Evolutionary conservation across 192 early-diverging fungal genomes (phyloP).

Genomic region (Podila epicladia): DNA sequence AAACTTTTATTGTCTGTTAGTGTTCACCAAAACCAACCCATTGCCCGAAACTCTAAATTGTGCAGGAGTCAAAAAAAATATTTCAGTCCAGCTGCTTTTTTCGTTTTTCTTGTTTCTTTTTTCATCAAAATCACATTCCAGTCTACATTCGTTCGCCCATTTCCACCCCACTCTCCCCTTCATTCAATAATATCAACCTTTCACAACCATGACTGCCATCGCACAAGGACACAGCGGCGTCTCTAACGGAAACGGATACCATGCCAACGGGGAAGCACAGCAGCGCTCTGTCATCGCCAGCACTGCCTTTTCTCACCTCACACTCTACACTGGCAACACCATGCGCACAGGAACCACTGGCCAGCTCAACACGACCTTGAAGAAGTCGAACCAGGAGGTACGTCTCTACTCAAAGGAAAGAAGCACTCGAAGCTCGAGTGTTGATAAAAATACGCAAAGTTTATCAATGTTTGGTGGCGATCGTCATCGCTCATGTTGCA

Average conservation of each 20-base stretch:
- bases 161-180: not conserved
- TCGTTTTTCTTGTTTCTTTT: not conserved
- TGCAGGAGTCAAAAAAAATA: too few species aligned
- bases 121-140: not conserved
- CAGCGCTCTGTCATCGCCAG: slow-evolving; percentile 18
- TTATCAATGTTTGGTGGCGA: not conserved
- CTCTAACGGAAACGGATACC: slow-evolving; percentile 11
- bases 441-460: not conserved
- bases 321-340: slow-evolving; percentile 62
- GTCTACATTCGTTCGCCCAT: not conserved
- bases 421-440: not conserved
- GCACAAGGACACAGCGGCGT: slow-evolving; percentile 4
- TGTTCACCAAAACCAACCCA: too few species aligned
- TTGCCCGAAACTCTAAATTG: too few species aligned
- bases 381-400: slow-evolving; percentile 64
- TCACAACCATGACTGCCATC: slow-evolving; percentile 14
- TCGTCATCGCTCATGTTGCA: not conserved
- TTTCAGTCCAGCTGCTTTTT: too few species aligned
- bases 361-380: slow-evolving; percentile 40
- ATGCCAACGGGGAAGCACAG: slow-evolving; percentile 3
- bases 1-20: too few species aligned
- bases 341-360: slow-evolving; percentile 57
- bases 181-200: not conserved
- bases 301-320: slow-evolving; percentile 50
- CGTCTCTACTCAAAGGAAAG: too few species aligned